Percentiles rank a stretch among this genome's conserved stretches.
Evolutionary conservation across 2,329 filamentous ascomycete genomes (phyloP).

Genomic region (Trichophaea hybrida): DNA sequence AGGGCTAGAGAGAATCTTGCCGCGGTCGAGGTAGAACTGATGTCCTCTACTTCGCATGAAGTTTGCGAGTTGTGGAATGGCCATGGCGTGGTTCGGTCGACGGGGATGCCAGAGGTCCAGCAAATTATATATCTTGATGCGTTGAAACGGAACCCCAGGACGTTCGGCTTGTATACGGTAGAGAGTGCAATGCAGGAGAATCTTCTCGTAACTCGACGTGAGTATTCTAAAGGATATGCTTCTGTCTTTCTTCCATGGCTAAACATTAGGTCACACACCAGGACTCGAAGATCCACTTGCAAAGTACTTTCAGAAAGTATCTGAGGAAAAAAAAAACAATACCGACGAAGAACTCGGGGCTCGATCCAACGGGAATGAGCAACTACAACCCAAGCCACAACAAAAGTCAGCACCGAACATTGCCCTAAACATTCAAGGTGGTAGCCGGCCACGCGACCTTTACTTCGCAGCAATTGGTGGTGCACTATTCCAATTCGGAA

Average conservation of each 20-base stretch:
- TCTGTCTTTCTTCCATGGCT: neutral
- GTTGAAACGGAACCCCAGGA: conserved; percentile 15
- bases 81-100: conserved; percentile 28
- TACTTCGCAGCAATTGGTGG: conserved; percentile 20
- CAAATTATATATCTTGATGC: conserved; percentile 20
- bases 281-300: neutral
- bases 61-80: conserved; percentile 37
- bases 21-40: conserved; percentile 32
- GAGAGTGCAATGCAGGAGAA: neutral
- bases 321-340: neutral
- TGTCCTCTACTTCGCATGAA: conserved; percentile 34
- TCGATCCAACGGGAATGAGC: neutral
- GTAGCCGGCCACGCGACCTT: conserved; percentile 10
- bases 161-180: neutral
- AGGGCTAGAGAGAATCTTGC: conserved; percentile 29
- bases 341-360: no score
- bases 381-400: neutral
- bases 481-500: conserved; percentile 21
- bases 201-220: neutral
- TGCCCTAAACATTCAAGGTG: conserved; percentile 15
- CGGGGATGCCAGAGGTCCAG: conserved; percentile 3
- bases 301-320: neutral
- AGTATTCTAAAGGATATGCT: neutral
- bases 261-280: neutral
- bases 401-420: conserved; percentile 20